These are phyloP conservation scores for Chlorella sp. DNA, from an alignment of 139 green algal genomes.

Conservation along the genomic window DNA sequence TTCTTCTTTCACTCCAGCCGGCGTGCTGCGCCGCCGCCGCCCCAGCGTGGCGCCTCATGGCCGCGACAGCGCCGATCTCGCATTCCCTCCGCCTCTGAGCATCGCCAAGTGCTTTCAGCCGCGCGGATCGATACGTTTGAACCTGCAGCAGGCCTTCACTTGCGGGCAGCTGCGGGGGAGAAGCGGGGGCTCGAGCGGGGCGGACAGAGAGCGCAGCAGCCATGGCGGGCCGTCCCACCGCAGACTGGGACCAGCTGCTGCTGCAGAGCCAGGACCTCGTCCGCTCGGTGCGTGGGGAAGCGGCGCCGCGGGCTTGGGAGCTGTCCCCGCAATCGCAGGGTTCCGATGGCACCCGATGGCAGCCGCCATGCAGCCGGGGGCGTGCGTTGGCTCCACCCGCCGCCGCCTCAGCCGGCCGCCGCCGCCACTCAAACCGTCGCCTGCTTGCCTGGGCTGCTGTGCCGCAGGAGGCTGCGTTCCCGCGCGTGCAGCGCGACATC, in stretches of 20 bases:
- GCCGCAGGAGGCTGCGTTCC: conserved; percentile 76
- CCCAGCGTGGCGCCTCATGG: no score
- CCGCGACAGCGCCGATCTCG: no score
- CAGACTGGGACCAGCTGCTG: conserved; percentile 75
- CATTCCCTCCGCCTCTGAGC: no score
- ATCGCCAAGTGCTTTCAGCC: no score
- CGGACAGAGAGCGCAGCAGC: not conserved
- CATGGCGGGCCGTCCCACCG: not conserved
- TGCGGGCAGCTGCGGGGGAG: no score
- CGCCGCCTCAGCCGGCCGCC: no score
- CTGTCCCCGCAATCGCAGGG: not conserved
- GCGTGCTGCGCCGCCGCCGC: no score
- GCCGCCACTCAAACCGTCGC: no score
- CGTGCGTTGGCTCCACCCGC: no score
- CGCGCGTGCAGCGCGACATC: conserved; percentile 76
- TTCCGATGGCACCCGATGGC: not conserved
- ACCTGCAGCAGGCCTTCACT: no score
- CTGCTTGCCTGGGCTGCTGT: not conserved
- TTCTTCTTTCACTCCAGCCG: no score
- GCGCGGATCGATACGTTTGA: no score
- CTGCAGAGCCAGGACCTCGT: conserved; percentile 71
- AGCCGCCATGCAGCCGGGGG: not conserved
- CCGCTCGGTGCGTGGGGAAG: conserved; percentile 51
- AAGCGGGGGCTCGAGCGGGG: not conserved
- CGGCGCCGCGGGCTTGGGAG: not conserved